Evolutionary conservation across 805 yeast genomes (phyloP).

Genomic region (Starmerella gropengiesseri): DNA sequence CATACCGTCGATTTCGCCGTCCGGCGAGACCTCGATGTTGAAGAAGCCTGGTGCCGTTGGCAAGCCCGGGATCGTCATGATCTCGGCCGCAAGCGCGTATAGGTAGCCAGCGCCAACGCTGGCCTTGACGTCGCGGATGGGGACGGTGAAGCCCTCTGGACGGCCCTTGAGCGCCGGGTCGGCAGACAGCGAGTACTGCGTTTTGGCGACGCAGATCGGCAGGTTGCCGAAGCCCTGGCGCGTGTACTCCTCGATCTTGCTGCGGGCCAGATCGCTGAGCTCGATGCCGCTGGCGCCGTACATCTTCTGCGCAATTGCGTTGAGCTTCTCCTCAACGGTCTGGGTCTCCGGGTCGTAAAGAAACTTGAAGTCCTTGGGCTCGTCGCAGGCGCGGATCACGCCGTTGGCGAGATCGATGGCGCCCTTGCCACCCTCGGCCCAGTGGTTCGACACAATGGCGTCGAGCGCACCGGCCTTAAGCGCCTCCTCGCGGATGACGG

Average conservation of each 20-base stretch:
- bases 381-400: slow-evolving; percentile 51
- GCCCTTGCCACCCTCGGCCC: slow-evolving; percentile 93
- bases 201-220: slow-evolving; percentile 95
- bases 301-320: slow-evolving; percentile 72
- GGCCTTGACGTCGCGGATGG: slow-evolving; percentile 87
- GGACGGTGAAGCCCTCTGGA: slow-evolving; percentile 86
- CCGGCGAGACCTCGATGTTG: slow-evolving; percentile 85
- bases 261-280: slow-evolving; percentile 67
- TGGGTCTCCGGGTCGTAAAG: slow-evolving; percentile 57
- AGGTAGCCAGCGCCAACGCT: slow-evolving; percentile 95
- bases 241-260: slow-evolving; percentile 71
- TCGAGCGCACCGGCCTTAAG: slow-evolving; percentile 84
- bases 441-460: slow-evolving; percentile 84
- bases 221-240: slow-evolving; percentile 79
- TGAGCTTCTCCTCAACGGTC: slow-evolving; percentile 69
- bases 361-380: slow-evolving; percentile 37
- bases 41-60: slow-evolving; percentile 94
- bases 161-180: slow-evolving; percentile 90
- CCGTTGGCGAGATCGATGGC: slow-evolving; percentile 76
- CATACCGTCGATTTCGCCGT: slow-evolving; percentile 89
- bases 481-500: slow-evolving; percentile 68
- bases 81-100: slow-evolving; percentile 93
- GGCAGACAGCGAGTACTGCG: slow-evolving; percentile 91
- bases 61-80: slow-evolving; percentile 93
- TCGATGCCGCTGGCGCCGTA: slow-evolving; percentile 85